Base-by-base conservation (phyloP, 2,329 filamentous ascomycete genomes). In the Catunica adiposa region DNA sequence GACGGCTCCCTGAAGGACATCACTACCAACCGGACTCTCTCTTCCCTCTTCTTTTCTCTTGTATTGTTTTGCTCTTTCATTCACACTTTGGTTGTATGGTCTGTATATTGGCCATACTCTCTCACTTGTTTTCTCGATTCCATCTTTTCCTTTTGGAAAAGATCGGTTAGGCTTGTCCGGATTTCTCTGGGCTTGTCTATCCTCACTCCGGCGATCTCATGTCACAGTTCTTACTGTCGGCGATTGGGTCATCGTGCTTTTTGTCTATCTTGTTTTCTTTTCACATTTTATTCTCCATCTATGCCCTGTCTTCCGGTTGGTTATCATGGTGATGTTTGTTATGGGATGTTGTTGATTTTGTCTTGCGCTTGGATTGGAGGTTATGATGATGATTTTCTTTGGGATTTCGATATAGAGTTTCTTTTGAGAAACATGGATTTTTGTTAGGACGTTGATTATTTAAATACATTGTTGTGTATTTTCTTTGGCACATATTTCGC, bases 391-490 rank as follows among this genome's bases (percentile, higher is more conserved):
- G 14, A 23, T 55, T 46, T 52, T 53, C 14, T 42, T 48, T 48
- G 40, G 2, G 5, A 40, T 51, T 48, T 48, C 8, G 17, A 48
- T 48, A 44, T 48, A 25, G 44, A 37, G 29, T 29, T 42, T n/a
- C 51, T 34, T 25, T 26, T 55, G n/a, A 25, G 29, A 14, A 51
- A 29, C 38, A 25, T 22, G 2, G 9, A 37, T 55, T 26, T 56
- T 38, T 31, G 47, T 20, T 50, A 42, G 14, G 29, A 25, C 22
- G 50, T 51, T 51, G 23, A 50, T 48, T 50, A 8, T 22, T 20
- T 51, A 9, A 57, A 58, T 55, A 58, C 47, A 55, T 55, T 59
- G 29, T 53, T 46, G 26, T 55, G 51, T 59, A 59, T 20, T 47
- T 54, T 34, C 26, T 47, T 20, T 37, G 31, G n/a, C 48, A 22